Evolutionary conservation across 1,139 yeast species (phyloP), one percentile per base, ranked within the genome.

Genomic region (Taphrina communis): DNA sequence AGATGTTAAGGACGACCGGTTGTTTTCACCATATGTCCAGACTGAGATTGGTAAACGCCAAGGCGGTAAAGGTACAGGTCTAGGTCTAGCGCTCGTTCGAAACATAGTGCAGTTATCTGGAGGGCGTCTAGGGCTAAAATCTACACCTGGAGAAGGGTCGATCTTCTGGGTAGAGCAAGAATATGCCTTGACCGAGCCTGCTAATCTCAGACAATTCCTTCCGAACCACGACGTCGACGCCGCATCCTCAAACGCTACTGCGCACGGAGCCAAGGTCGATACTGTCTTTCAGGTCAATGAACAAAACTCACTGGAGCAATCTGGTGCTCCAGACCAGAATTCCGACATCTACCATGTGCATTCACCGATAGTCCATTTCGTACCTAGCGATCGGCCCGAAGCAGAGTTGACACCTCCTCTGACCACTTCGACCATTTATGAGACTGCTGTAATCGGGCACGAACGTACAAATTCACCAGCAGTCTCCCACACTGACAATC

Each of bases 11-110:
- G 51, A 65, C 21, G 63, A 65, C 35, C 57, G 63, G 14, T 46
- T 65, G 17, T 65, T 65, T 44, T 55, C 62, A 31, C 68, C 68
- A 25, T 65, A 65, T 41, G 68, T 65, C 9, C 68, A 65, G 21
- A 65, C 68, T 14, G 68, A 65, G 35, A 58, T 57, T n/a, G 68
- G 68, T 11, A 57, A 58, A 21, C 56, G 68, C 6, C 68, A 65
- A 42, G 68, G 68, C 17, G 68, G 68, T 35, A 65, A 65, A 51
- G 68, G 68, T 11, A 65, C 68, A 12, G 68, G 68, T 8, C 21
- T 65, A 17, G 68, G 68, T 14, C 58, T 65, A n/a, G 68, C 68
- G 11, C 58, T 65, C 17, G 68, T 65, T 39, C 35, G 68, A 35
- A 65, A 65, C 44, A 65, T 65, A 12, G 68, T 65, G 7, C 63